These are phyloP conservation scores for Cyberlindnera subsufficiens DNA, from an alignment of 805 yeast genomes.

Conservation along the genomic window DNA sequence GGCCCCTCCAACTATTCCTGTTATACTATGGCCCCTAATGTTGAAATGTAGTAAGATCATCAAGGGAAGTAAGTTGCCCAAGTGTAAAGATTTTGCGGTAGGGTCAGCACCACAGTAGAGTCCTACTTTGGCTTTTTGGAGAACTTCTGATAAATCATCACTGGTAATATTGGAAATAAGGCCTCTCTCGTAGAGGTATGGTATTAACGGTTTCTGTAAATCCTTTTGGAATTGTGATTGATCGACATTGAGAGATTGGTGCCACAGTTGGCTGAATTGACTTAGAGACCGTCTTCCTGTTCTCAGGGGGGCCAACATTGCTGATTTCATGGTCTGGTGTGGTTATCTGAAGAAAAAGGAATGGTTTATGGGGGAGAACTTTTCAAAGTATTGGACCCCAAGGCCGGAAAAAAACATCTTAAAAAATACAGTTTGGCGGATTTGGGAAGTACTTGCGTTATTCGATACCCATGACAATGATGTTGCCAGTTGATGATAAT, in stretches of 20 bases:
- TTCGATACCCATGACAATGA: too few species aligned
- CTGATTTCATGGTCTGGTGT: too few species aligned
- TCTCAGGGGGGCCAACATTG: too few species aligned
- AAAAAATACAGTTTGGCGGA: too few species aligned
- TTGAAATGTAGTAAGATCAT: constrained; percentile 81
- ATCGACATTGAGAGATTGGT: constrained; percentile 16
- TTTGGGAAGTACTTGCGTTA: too few species aligned
- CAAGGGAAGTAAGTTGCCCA: constrained; percentile 87
- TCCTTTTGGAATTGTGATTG: constrained; percentile 23
- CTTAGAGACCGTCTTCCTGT: too few species aligned
- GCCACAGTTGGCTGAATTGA: constrained; percentile 8
- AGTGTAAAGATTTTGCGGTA: constrained; percentile 80
- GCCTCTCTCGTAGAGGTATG: constrained; percentile 39
- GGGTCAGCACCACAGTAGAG: constrained; percentile 97
- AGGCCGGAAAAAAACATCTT: too few species aligned
- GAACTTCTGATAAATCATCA: constrained; percentile 26
- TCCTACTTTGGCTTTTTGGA: constrained; percentile 36
- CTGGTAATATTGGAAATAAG: constrained; percentile 37
- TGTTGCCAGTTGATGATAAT: too few species aligned
- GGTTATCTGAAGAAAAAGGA: too few species aligned
- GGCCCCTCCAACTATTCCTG: constrained; percentile 88
- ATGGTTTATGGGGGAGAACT: not conserved
- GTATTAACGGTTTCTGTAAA: constrained; percentile 31
- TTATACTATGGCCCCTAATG: constrained; percentile 78
- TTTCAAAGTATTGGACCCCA: too few species aligned